Base-by-base conservation (phyloP, 371 early-diverging fungal species). In the Mortierella sp. region DNA sequence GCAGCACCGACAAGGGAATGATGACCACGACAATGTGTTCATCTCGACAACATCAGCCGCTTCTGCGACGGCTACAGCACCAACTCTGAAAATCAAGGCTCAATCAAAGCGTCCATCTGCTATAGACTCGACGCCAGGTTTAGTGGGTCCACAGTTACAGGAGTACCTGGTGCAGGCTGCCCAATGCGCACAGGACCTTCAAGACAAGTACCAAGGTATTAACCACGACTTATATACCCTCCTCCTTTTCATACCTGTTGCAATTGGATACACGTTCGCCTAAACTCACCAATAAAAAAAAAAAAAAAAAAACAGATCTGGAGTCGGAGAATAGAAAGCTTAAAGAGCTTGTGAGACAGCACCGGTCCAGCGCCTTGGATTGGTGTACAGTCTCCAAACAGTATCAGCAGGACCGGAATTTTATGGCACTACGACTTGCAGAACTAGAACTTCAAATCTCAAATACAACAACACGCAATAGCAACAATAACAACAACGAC, bases 341-440 rank as follows among this genome's bases (percentile, higher is more conserved):
- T 19, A 57, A 52, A 59, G 67, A 66, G 21, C 32, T 58, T 0
- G 48, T 52, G 3, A 22, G 63, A 19, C 63, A 71, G 19, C 53
- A 63, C 21, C 48, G 55, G 10, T 52, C 62, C 10, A 76, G 71
- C 9, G 76, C 76, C 11, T 38, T 78, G 28, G 69, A 73, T 11
- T 78, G 78, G 78, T 73, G 74, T 33, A 11, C 52, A 8, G 19
- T 22, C 19, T 74, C 78, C 24, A 78, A 78, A 55, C 57, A 21
- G 7, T 78, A 78, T 58, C 52, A 73, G 24, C 73, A 70, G 58
- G 74, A 78, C 21, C 70, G 78, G 19, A 70, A 73, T 52, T 58
- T 62, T 47, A 74, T 78, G 65, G 47, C 64, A 3, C 13, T 70
- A 15, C 65, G 70, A 38, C 74, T 78, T 2, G 62, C 66, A n/a